Percentiles rank a stretch among this genome's conserved stretches.
These are phyloP conservation scores for Alternaria sp. DNA, from an alignment of 2,329 filamentous ascomycete genomes.

Conservation along the genomic window DNA sequence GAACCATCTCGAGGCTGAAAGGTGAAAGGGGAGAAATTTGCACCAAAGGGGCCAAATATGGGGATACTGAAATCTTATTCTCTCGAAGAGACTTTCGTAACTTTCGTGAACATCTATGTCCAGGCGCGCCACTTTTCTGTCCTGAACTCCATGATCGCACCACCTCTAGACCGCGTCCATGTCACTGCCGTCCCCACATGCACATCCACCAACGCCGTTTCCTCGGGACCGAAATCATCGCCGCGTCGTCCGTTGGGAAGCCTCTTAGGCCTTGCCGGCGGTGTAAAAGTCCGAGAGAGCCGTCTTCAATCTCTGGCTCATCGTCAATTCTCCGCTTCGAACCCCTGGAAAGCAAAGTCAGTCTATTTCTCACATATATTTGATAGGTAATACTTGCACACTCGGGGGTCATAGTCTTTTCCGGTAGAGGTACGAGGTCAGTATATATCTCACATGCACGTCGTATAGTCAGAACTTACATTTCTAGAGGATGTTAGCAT, in stretches of 20 bases:
- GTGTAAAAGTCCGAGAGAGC: slow-evolving; percentile 94
- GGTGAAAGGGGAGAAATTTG: neutral
- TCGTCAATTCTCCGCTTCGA: too few relatives aligned
- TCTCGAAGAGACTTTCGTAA: neutral
- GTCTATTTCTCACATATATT: neutral
- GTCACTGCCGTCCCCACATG: neutral
- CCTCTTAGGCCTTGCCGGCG: slow-evolving; percentile 72
- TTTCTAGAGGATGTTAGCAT: too few relatives aligned
- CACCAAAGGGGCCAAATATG: neutral
- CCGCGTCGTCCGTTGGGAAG: neutral
- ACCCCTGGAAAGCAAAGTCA: too few relatives aligned
- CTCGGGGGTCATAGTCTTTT: too few relatives aligned
- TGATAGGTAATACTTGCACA: too few relatives aligned
- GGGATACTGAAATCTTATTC: neutral
- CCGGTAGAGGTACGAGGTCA: too few relatives aligned
- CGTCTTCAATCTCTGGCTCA: too few relatives aligned
- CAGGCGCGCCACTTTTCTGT: neutral
- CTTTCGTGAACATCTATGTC: neutral
- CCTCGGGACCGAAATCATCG: neutral
- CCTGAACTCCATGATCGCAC: neutral
- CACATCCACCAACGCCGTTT: slow-evolving; percentile 23
- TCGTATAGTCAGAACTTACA: too few relatives aligned
- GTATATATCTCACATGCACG: too few relatives aligned
- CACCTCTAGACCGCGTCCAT: slow-evolving; percentile 1
- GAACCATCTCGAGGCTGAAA: neutral